phyloP scores from a whole-genome alignment of 2,329 filamentous ascomycete species.

The Penicillium psychrosexuale region DNA sequence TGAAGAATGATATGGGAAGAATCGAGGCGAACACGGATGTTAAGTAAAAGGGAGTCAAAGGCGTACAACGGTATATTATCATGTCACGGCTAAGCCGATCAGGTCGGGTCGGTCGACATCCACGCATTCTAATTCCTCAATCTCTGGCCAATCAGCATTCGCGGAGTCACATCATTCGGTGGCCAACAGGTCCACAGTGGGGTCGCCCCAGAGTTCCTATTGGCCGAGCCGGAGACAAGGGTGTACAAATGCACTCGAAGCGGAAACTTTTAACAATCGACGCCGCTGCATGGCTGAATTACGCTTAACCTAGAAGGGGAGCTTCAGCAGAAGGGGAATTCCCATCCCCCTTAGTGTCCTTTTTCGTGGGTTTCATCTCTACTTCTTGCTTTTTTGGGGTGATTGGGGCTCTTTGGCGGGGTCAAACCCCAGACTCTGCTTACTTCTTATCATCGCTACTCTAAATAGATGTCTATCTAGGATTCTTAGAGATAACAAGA shows the following conservation, averaged over 20 bases:
- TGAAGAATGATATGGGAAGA: not conserved
- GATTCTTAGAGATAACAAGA: not conserved
- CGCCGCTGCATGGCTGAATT: constrained; percentile 7
- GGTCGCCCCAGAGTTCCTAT: constrained; percentile 5
- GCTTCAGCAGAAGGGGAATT: constrained; percentile 34
- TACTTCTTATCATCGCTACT: not conserved
- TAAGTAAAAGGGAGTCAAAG: not conserved
- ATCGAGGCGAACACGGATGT: not conserved
- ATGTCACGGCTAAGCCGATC: constrained; percentile 1
- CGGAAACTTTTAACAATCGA: constrained; percentile 5
- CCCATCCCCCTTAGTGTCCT: not conserved
- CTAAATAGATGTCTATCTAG: not conserved
- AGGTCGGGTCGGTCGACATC: not conserved
- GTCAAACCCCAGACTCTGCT: not conserved
- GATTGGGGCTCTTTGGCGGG: constrained; percentile 1
- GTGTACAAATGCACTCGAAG: constrained; percentile 10
- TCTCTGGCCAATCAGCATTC: constrained; percentile 16
- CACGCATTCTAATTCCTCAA: constrained; percentile 5
- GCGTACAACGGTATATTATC: not conserved
- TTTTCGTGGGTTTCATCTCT: not conserved
- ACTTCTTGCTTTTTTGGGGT: constrained; percentile 3
- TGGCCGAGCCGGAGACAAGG: constrained; percentile 15
- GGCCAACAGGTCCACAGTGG: constrained; percentile 13
- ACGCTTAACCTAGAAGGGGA: constrained; percentile 35
- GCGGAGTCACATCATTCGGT: constrained; percentile 1